Base-by-base conservation (phyloP, 2,329 filamentous ascomycete genomes). In the Coniochaeta sp. region DNA sequence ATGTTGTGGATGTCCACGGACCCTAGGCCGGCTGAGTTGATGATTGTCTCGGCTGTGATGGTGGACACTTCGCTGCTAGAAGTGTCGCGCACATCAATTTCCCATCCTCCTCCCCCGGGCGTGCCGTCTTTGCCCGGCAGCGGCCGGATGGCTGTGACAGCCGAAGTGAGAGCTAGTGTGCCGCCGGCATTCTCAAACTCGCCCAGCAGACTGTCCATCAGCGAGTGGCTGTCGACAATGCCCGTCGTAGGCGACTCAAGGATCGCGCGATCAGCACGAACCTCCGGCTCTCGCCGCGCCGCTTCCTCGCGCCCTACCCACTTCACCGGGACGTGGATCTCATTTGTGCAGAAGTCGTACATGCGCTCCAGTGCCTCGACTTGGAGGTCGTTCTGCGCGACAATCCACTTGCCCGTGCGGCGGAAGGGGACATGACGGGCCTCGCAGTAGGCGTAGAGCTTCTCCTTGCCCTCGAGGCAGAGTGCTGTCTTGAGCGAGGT, bases 361-460 rank as follows among this genome's bases (percentile, higher is more conserved):
- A 89, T 73, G 22, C 69, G 72, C 65, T 86, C 74, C 1, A 83
- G 83, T 52, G 84, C 85, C n/a, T 77, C 80, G 70, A 84, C 81
- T 77, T 98, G 90, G 55, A 76, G 76, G 1, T 80, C 79, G 58
- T 86, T 89, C 77, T 98, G 95, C 0, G 93, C 93, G 1, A 98
- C 90, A 68, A 98, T 89, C 93, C 93, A 97, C 78, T 97, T 98
- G 62, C 92, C 92, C 26, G 86, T 89, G 70, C 88, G 88, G 59
- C 81, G 81, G 74, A 95, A 83, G 0, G 85, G 85, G 58, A 99
- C 89, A 61, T 74, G 73, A 67, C 90, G 78, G 60, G 76, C 76
- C 6, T 77, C 74, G 77, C 93, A 97, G 47, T 96, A 84, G 4
- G 79, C 81, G 75, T 99, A 99, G 62, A 98, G 79, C 71, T 91